Evolutionary conservation across 805 yeast species (phyloP), one percentile per base, ranked within the genome.

Genomic region (Dipodascopsis uninucleata): DNA sequence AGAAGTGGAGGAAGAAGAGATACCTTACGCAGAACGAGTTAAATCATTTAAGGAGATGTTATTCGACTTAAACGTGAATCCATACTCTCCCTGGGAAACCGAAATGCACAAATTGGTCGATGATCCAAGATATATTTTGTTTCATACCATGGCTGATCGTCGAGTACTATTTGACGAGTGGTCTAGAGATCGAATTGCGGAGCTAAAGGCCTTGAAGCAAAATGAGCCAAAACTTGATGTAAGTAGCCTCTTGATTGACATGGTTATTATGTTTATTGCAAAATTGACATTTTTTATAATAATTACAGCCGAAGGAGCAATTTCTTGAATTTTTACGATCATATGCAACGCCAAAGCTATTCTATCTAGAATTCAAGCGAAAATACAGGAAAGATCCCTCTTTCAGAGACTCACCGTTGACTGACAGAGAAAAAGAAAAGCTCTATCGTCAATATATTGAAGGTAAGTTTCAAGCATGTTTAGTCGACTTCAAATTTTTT

Each of bases 71-170:
- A 22, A 59, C 0, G 47, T 74, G 8, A 69, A 77, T 52, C 77
- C 79, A 0, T 72, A 58, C 44, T 63, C 71, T 1, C 54, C 72
- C 0, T 79, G 81, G 82, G 71, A 70, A 4, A 48, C 60, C 1
- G 79, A 76, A 57, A 61, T 71, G 8, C 53, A 58, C 9, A 66
- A 65, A 39, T 51, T 78, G 0, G 61, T 67, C 1, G 48, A 63
- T n/a, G 78, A 77, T 47, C 69, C 71, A 3, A 51, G 68, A 9
- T 77, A 67, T 54, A 59, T 63, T 20, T 42, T 47, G 1, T 45
- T 75, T 16, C 62, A 63, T 5, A 57, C 64, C 21, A 66, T 69
- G 31, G 49, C 58, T 16, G 55, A 57, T 6, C 61, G 80, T 28
- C 64, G 62, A 39, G 63, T 58, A 1, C 53, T 70, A 1, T 79